These are phyloP conservation scores for Paecilomyces dactylethromorphus DNA, from an alignment of 2,329 filamentous ascomycete species.

Conservation along the genomic window DNA sequence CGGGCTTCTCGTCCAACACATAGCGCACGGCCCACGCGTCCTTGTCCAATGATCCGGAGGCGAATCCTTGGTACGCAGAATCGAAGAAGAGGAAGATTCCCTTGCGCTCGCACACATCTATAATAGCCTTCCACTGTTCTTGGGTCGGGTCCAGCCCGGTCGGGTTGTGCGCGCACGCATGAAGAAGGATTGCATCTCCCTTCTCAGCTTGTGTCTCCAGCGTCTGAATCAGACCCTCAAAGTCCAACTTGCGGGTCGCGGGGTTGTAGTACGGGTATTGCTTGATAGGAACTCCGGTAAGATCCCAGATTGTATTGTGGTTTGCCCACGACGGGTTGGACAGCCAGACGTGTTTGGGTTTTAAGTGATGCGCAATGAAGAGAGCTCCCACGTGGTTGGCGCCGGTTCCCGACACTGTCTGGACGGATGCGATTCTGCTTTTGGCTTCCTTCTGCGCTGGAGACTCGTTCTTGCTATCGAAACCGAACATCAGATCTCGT, in stretches of 20 bases:
- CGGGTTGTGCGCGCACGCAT: slow-evolving; percentile 95
- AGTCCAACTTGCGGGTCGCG: slow-evolving; percentile 35
- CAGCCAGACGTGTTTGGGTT: slow-evolving; percentile 68
- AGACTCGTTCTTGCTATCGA: slow-evolving; percentile 48
- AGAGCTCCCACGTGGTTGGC: slow-evolving; percentile 86
- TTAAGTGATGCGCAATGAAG: slow-evolving; percentile 85
- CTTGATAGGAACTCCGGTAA: slow-evolving; percentile 67
- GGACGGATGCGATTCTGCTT: slow-evolving; percentile 60
- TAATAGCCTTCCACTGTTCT: slow-evolving; percentile 89
- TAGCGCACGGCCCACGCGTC: slow-evolving; percentile 87
- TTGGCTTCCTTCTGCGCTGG: slow-evolving; percentile 25
- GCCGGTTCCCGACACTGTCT: slow-evolving; percentile 94
- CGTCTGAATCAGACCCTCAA: slow-evolving; percentile 62
- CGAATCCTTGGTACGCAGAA: slow-evolving; percentile 94
- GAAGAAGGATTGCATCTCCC: slow-evolving; percentile 77
- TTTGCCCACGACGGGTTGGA: slow-evolving; percentile 96
- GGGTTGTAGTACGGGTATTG: slow-evolving; percentile 92
- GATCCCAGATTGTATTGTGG: slow-evolving; percentile 85
- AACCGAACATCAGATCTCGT: slow-evolving; percentile 70
- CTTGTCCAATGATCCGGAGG: slow-evolving; percentile 75
- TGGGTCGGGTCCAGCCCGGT: slow-evolving; percentile 90
- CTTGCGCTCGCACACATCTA: slow-evolving; percentile 67
- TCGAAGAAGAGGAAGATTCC: slow-evolving; percentile 97
- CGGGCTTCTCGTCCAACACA: slow-evolving; percentile 69
- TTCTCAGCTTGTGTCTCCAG: slow-evolving; percentile 79